Evolutionary conservation across 2,329 filamentous ascomycete genomes (phyloP), one percentile per base, ranked within the genome.

Genomic region (Phialophora chinensis): DNA sequence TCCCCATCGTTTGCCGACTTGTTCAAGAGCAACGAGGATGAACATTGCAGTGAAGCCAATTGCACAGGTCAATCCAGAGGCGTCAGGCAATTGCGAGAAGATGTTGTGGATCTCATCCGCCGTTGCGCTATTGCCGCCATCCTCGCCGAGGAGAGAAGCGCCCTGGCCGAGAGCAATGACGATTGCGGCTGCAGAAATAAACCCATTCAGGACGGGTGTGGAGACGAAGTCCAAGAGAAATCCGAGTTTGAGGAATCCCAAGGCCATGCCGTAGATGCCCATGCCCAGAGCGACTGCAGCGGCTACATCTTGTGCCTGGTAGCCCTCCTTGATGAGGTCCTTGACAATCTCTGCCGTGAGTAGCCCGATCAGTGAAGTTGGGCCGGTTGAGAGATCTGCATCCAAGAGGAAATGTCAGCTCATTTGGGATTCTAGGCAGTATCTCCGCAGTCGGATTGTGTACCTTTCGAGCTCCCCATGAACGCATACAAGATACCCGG

Each of bases 191-290:
- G 87, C 87, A 0, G 87, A 87, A 71, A 90, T 88, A 77, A 89
- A 90, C 4, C 88, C 88, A 6, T 82, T 86, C 0, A 90, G 80
- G 1, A 90, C 86, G 0, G 87, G 87, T 0, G 87, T 81, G 0
- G 87, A 89, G 69, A 90, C 85, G 70, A 88, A 90, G 67, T 90
- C 87, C 23, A 90, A 81, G 6, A 90, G 79, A 73, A 88, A 90
- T 0, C 87, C 87, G 4, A 90, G 83, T 59, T 87, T 87, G n/a
- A 89, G 79, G 0, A 89, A 79, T 0, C 88, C 88, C 2, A 90
- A 77, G 17, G 82, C 79, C 27, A 90, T 81, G n/a, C 84, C 81
- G 71, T 87, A 88, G 2, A 88, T 79, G 0, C 88, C 88, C 67
- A 89, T 86, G 77, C 87, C 85, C 73, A 90, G 83, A 14, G 87